Percentiles rank a stretch among this genome's conserved stretches.
Evolutionary conservation across 75 land plant genomes (phyloP).

Genomic region (Picea sitchensis): DNA sequence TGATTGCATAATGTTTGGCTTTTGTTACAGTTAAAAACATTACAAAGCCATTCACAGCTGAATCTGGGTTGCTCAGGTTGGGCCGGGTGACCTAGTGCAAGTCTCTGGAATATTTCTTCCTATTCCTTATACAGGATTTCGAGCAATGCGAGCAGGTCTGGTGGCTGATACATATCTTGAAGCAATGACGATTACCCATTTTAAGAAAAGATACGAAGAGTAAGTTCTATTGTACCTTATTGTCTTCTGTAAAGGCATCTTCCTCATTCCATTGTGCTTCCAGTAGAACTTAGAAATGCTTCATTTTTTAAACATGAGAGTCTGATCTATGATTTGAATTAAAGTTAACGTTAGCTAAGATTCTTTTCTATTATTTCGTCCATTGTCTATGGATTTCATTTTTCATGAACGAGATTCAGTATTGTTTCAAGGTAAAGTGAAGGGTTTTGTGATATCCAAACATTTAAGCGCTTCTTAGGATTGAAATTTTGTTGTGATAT

Average conservation of each 20-base stretch:
- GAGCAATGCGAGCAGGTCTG: constrained; percentile 95
- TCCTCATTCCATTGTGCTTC: not conserved
- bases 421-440: too few species aligned
- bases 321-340: not conserved
- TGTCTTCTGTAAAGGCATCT: not conserved
- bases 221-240: constrained; percentile 25
- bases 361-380: not conserved
- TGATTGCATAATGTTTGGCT: not conserved
- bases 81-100: constrained; percentile 97
- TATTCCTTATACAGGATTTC: constrained; percentile 88
- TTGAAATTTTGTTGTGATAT: too few species aligned
- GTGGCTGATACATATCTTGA: constrained; percentile 98
- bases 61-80: constrained; percentile 44
- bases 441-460: too few species aligned
- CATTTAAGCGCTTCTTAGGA: too few species aligned
- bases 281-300: not conserved
- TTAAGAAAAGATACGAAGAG: constrained; percentile 99
- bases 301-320: not conserved
- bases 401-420: too few species aligned
- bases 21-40: not conserved
- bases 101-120: constrained; percentile 96
- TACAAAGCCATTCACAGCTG: not conserved
- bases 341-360: not conserved
- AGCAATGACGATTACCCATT: constrained; percentile 92
- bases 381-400: too few species aligned